Evolutionary conservation across 306 rosid species (phyloP), one percentile per base, ranked within the genome.

Genomic region (Begonia fuchsioides): DNA sequence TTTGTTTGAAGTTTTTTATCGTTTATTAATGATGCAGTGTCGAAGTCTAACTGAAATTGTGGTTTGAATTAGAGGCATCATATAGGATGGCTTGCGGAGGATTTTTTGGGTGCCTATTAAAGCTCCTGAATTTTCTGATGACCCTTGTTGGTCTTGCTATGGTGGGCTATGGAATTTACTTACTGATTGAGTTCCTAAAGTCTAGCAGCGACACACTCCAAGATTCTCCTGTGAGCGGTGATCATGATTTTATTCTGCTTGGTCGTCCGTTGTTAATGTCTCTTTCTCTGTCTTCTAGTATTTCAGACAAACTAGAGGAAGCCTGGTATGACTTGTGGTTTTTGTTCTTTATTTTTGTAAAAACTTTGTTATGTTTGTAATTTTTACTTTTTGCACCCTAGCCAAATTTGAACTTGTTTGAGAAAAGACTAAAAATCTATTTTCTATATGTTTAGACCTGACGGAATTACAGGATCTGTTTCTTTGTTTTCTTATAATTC

Each of bases 131-230:
- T 80, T 75, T 90, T 74, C 32, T 90, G 45, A 46, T 85, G 58
- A 79, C 79, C 51, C 59, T 90, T 44, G 60, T 65, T 70, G 95
- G 95, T 74, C 76, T 90, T 60, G 82, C 95, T 51, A 75, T 79
- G 49, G 85, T 90, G 64, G 98, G 85, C 18, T 90, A 73, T 67
- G 98, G 98, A 56, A 77, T 90, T 73, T 90, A 85, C 76, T 69
- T 90, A 74, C 66, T 85, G 44, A 81, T 90, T 47, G 69, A 51
- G 55, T 85, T 64, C 69, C 12, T 40, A 49, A 72, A 61, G 65
- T 68, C 69, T 53, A 16, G 74, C 0, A 74, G 63, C 56, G 51
- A 63, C 7, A 26, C 60, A 1, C 65, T 43, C 3, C 20, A 39
- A 1, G 19, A 44, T 39, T 11, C 75, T 46, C 68, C 74, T 1